Base-by-base conservation (phyloP, 2,329 filamentous ascomycete genomes). In the Coniochaeta ligniaria region DNA sequence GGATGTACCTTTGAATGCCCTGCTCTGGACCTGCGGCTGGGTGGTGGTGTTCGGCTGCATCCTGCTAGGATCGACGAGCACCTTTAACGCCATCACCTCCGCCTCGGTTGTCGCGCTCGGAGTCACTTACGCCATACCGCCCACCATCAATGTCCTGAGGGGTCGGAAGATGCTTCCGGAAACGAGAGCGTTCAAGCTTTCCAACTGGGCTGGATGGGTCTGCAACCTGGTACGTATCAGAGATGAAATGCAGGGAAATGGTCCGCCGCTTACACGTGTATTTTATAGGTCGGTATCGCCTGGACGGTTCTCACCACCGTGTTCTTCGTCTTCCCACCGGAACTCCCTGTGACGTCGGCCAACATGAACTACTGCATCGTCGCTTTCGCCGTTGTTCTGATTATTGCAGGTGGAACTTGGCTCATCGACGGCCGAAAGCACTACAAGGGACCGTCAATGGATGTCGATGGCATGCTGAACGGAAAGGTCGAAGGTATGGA, bases 321-420 rank as follows among this genome's bases (percentile, higher is more conserved):
- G 0, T 78, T 92, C 0, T 92, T 92, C 73, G 79, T 91, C 22
- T 91, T 92, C 73, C 89, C 89, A 3, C 89, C 89, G 0, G 80
- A 80, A 8, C 68, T 86, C 4, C 87, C 87, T 0, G 86, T 88
- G 1, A 85, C 84, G 0, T 78, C 80, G 0, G 83, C 75, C 65
- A 91, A 83, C 74, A 92, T 92, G 89, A 92, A 81, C 67, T 81
- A 82, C 66, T 77, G 74, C 50, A 69, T 81, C 26, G 79, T 77
- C 12, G 78, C 79, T 0, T 80, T 81, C 64, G 78, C 75, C 1
- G 67, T 81, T 35, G 79, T 81, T 16, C 64, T 82, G 1, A 57
- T 79, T 17, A 79, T 82, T 20, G 70, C 78, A 0, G 70, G 68
- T 1, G 56, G 69, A 0, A 78, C 77, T 5, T 82, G 79, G 79